These are phyloP conservation scores for Centaurea solstitialis DNA, from an alignment of 129 eudicot species.

Conservation along the genomic window DNA sequence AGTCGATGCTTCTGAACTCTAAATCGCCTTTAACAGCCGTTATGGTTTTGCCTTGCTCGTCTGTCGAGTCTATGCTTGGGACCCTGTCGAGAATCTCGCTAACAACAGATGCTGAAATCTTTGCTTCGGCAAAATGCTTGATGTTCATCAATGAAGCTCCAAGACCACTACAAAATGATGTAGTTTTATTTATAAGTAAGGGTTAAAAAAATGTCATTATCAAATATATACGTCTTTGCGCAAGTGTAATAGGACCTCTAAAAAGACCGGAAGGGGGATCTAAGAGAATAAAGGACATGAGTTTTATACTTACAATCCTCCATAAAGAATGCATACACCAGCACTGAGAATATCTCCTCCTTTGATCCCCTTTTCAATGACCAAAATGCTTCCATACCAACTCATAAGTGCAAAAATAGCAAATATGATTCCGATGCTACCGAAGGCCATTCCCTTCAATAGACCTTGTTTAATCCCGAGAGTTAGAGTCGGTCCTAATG, in stretches of 20 bases:
- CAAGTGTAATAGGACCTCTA: no score
- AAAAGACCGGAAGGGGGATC: background rate
- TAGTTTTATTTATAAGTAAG: background rate
- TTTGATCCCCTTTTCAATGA: conserved; percentile 35
- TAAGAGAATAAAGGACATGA: background rate
- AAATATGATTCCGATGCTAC: conserved; percentile 36
- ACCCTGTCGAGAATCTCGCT: conserved; percentile 25
- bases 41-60: conserved; percentile 18
- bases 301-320: conserved; percentile 40
- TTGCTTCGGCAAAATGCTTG: conserved; percentile 36
- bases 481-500: conserved; percentile 10
- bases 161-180: conserved; percentile 24
- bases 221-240: no score
- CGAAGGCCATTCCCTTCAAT: conserved; percentile 37
- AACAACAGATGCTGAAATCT: conserved; percentile 24
- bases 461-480: conserved; percentile 42
- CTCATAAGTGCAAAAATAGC: conserved; percentile 31
- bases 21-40: conserved; percentile 17
- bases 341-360: conserved; percentile 44
- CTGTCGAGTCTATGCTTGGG: conserved; percentile 34
- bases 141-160: conserved; percentile 36
- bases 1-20: conserved; percentile 21
- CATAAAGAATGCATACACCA: conserved; percentile 34
- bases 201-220: no score
- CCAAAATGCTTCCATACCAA: conserved; percentile 47